Base-by-base conservation (phyloP, 2,329 filamentous ascomycete genomes). In the Aspergillus phoenicis region DNA sequence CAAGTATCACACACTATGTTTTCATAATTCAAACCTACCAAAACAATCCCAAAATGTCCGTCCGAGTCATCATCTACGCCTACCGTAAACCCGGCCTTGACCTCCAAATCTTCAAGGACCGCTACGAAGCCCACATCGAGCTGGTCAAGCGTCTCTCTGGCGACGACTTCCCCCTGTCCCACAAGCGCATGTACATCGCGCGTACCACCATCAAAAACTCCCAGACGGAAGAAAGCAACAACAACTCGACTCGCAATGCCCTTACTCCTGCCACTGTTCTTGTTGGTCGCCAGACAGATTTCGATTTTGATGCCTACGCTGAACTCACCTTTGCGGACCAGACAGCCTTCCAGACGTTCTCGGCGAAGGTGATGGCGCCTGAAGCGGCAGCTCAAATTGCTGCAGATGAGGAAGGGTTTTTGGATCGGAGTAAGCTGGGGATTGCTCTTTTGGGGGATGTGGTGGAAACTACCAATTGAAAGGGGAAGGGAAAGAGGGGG, bases 381-480 rank as follows among this genome's bases (percentile, higher is more conserved):
- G 66, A 67, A 10, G 53, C 48, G 11, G 63, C 61, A 3, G 60
- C 62, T 10, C 59, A 63, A 59, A 66, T 71, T 33, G 62, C 60
- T 1, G 66, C 64, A 3, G 68, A 70, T n/a, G 68, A 70, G 61
- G 66, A 70, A 55, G 51, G 58, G 49, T 66, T 69, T 10, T 52
- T 67, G 24, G 68, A 68, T 48, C 62, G 59, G 41, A 59, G 61
- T 8, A 66, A 41, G 15, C 20, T 54, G 33, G 17, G 52, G 3
- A 28, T 54, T 39, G 36, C 36, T 13, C n/a, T 39, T 36, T 2
- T 54, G 52, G 52, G 52, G 22, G 33, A 54, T 13, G 52, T 54
- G 13, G 15, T 54, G 11, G 52, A 54, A 22, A 54, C 33, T 2
- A 54, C 33, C 2, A 53, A 53, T 1, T 51, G 15, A 33, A 36